Conservation (phyloP, 495 filamentous ascomycete species). For the Pseudevernia furfuracea region DNA sequence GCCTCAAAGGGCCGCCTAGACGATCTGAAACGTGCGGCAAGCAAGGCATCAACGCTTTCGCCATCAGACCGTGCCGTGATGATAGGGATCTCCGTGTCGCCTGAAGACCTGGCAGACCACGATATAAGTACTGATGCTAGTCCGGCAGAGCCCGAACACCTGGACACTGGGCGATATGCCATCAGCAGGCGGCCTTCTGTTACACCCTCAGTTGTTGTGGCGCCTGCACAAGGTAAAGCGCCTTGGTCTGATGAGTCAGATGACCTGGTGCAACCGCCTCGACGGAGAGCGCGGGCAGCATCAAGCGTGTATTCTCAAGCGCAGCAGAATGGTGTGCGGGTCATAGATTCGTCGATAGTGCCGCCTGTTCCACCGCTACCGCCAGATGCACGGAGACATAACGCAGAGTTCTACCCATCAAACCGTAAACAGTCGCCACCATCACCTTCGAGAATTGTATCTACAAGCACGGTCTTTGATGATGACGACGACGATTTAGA, state of each 20-base stretch:
- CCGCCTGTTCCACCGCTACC: slow-evolving; percentile 62
- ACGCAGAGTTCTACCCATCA: not conserved
- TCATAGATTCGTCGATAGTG: slow-evolving; percentile 31
- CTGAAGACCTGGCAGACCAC: slow-evolving; percentile 45
- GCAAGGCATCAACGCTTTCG: slow-evolving; percentile 47
- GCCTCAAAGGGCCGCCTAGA: slow-evolving; percentile 27
- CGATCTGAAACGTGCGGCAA: slow-evolving; percentile 22
- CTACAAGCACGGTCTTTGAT: slow-evolving; percentile 50
- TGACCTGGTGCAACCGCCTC: slow-evolving; percentile 19
- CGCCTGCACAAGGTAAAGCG: slow-evolving; percentile 55
- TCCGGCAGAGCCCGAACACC: slow-evolving; percentile 33
- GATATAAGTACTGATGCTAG: slow-evolving; percentile 47
- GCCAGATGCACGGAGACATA: slow-evolving; percentile 6
- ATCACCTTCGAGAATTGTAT: slow-evolving; percentile 26
- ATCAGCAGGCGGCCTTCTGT: slow-evolving; percentile 32
- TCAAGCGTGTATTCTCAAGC: slow-evolving; percentile 67
- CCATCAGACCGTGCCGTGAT: slow-evolving; percentile 68
- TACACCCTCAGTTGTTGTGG: slow-evolving; percentile 49
- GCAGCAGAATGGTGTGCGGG: slow-evolving; percentile 28
- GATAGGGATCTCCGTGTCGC: slow-evolving; percentile 69
- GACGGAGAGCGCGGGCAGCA: slow-evolving; percentile 34
- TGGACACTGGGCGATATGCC: slow-evolving; percentile 30
- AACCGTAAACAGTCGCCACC: not conserved
- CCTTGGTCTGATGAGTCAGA: slow-evolving; percentile 53
- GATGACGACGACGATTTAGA: slow-evolving; percentile 39